Percentiles rank a stretch among this genome's conserved stretches.
These are phyloP conservation scores for Dipodascopsis tothii DNA, from an alignment of 805 yeast genomes.

Conservation along the genomic window DNA sequence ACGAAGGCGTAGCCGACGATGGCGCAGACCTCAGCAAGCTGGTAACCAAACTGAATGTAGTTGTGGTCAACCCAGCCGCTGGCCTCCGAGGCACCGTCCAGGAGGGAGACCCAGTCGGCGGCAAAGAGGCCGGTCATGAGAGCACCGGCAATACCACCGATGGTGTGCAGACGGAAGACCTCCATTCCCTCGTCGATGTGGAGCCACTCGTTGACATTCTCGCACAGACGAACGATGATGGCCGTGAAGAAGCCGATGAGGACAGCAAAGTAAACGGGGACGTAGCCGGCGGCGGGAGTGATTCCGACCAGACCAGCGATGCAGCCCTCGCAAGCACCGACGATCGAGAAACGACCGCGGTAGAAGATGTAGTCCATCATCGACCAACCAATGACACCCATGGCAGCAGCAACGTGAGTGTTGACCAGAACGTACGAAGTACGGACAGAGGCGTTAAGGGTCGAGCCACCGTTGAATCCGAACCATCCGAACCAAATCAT, in stretches of 20 bases:
- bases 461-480: conserved; percentile 96
- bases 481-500: conserved; percentile 98
- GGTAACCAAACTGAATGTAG: conserved; percentile 76
- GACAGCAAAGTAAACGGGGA: conserved; percentile 81
- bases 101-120: conserved; percentile 68
- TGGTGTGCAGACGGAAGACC: conserved; percentile 82
- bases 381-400: conserved; percentile 93
- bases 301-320: conserved; percentile 89
- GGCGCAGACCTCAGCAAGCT: conserved; percentile 68
- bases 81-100: conserved; percentile 46
- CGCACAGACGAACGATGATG: conserved; percentile 70
- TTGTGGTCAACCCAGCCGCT: conserved; percentile 79
- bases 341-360: conserved; percentile 79
- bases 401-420: conserved; percentile 88
- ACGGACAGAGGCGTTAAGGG: conserved; percentile 85
- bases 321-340: conserved; percentile 88
- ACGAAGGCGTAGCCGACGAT: conserved; percentile 68
- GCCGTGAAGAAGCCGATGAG: conserved; percentile 76
- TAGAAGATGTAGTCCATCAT: conserved; percentile 63
- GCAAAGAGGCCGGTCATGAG: conserved; percentile 86
- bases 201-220: conserved; percentile 58
- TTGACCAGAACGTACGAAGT: conserved; percentile 90
- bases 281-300: conserved; percentile 95
- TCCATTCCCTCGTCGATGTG: conserved; percentile 90
- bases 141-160: conserved; percentile 78